phyloP scores from a whole-genome alignment of 75 land plant species.

The Pseudotsuga menziesii region DNA sequence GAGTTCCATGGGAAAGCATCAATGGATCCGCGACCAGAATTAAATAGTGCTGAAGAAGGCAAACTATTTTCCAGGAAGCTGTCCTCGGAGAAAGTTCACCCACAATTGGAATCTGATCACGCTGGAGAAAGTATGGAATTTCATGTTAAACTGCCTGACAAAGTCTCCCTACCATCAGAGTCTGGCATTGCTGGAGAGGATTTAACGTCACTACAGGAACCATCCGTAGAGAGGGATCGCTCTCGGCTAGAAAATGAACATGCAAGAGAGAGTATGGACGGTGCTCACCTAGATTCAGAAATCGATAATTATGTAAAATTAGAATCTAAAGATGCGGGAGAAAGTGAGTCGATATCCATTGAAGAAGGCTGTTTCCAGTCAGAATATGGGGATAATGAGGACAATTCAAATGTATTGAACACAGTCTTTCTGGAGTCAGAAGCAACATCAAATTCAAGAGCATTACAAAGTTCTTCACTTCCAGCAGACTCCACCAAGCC shows the following conservation, averaged over 20 bases:
- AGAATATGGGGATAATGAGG: not conserved
- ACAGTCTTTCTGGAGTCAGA: not conserved
- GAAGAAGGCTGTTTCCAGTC: not conserved
- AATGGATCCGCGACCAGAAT: not conserved
- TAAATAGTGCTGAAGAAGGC: not conserved
- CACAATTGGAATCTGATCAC: conserved; percentile 1
- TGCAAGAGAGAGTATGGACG: not conserved
- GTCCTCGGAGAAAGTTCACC: conserved; percentile 8
- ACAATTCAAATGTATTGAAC: not conserved
- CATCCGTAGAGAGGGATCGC: not conserved
- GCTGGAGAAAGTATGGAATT: not conserved
- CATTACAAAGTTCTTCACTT: not conserved
- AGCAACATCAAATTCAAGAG: not conserved
- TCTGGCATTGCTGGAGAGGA: not conserved
- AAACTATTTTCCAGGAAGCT: conserved; percentile 4
- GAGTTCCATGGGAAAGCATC: not conserved
- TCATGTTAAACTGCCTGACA: not conserved
- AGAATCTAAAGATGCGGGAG: not conserved
- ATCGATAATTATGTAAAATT: not conserved
- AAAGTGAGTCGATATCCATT: not conserved
- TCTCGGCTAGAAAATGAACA: not conserved
- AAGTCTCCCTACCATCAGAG: not conserved
- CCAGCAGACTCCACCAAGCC: not conserved
- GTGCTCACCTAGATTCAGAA: not conserved
- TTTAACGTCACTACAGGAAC: not conserved